phyloP scores from a whole-genome alignment of 2,329 filamentous ascomycete genomes.

The Lasiodiplodia sp. region DNA sequence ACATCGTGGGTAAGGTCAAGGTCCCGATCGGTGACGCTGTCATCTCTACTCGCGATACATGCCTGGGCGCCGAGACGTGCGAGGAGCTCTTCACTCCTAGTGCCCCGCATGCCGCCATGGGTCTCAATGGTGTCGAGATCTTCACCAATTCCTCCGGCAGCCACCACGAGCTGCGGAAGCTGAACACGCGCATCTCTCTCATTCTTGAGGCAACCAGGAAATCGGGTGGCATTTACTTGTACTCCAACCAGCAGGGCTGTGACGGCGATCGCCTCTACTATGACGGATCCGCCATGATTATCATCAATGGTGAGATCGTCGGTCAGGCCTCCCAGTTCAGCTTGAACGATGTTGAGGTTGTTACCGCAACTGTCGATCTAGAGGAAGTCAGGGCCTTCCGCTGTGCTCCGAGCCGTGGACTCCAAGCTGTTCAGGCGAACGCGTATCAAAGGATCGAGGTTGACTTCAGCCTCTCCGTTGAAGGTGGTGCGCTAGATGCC shows the following conservation, averaged over 20 bases:
- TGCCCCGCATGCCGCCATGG: slow-evolving; percentile 65
- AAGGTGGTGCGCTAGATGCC: slow-evolving; percentile 53
- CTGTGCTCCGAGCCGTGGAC: slow-evolving; percentile 60
- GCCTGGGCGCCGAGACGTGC: slow-evolving; percentile 70
- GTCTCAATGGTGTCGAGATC: slow-evolving; percentile 75
- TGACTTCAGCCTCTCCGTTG: slow-evolving; percentile 54
- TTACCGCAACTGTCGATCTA: slow-evolving; percentile 64
- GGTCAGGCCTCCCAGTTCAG: slow-evolving; percentile 73
- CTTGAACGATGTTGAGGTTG: slow-evolving; percentile 61
- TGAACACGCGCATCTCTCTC: slow-evolving; percentile 68
- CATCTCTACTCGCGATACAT: slow-evolving; percentile 67
- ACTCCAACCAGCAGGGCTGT: slow-evolving; percentile 67
- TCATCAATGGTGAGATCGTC: slow-evolving; percentile 67
- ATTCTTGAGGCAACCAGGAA: slow-evolving; percentile 72
- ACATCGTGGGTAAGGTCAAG: slow-evolving; percentile 62
- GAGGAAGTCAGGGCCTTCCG: slow-evolving; percentile 74
- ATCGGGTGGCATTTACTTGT: slow-evolving; percentile 67
- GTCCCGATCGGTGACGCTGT: slow-evolving; percentile 75
- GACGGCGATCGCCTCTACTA: slow-evolving; percentile 46
- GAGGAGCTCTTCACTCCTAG: slow-evolving; percentile 53
- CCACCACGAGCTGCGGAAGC: slow-evolving; percentile 73
- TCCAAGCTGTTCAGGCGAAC: slow-evolving; percentile 63
- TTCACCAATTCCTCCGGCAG: slow-evolving; percentile 71
- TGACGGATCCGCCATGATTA: slow-evolving; percentile 66
- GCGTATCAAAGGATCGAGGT: slow-evolving; percentile 56